Evolutionary conservation across 768 basidiomycete species (phyloP).

Genomic region (Harrya chromipes): DNA sequence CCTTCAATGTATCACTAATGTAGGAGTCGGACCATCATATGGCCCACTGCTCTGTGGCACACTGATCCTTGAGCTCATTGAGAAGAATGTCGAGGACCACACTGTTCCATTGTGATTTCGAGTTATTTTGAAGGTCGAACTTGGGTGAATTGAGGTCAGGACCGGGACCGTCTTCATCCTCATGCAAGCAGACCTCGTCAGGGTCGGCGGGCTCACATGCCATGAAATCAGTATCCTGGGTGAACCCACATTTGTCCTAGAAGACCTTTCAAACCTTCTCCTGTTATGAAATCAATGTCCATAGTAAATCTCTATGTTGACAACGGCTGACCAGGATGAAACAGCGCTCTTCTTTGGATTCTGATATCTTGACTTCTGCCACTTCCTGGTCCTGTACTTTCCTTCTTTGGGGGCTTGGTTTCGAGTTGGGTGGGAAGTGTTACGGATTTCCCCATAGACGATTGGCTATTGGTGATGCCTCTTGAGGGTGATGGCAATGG

Average conservation of each 20-base stretch:
- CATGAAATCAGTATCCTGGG: conserved; percentile 1
- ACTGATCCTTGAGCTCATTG: neutral
- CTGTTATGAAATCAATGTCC: neutral
- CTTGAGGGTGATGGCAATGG: too few species aligned
- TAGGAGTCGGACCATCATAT: neutral
- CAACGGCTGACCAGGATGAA: neutral
- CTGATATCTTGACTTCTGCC: neutral
- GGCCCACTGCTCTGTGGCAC: neutral
- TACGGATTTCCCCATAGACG: too few species aligned
- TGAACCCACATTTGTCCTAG: neutral
- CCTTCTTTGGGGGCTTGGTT: neutral
- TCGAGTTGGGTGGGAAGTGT: neutral
- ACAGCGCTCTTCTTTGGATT: neutral
- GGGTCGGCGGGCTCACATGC: neutral
- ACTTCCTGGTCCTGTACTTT: neutral
- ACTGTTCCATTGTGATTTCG: neutral
- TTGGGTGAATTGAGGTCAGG: neutral
- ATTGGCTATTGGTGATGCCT: too few species aligned
- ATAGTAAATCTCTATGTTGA: neutral
- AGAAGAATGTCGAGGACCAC: neutral
- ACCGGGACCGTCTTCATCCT: conserved; percentile 2
- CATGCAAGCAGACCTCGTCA: neutral
- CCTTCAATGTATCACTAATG: neutral
- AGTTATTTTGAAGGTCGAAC: neutral
- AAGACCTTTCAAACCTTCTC: conserved; percentile 1